These are phyloP conservation scores for Lotmaria passim DNA, from an alignment of 208 protist genomes.

Conservation along the genomic window DNA sequence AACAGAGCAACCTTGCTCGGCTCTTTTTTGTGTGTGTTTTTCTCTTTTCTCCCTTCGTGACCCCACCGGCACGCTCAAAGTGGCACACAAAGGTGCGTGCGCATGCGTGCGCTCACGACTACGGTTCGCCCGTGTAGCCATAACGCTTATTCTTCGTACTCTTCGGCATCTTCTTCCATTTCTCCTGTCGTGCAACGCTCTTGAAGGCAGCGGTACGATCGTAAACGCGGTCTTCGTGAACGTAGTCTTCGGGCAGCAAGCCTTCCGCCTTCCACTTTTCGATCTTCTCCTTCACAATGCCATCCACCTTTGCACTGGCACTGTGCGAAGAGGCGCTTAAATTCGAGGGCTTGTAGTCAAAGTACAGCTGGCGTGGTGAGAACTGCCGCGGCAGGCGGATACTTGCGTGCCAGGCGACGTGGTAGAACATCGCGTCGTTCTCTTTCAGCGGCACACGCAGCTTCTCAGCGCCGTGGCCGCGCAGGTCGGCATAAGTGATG, in stretches of 20 bases:
- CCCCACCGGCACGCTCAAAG: too few relatives aligned
- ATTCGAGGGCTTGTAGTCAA: slow-evolving; percentile 87
- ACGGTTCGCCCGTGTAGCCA: slow-evolving; percentile 82
- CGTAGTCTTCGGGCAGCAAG: slow-evolving; percentile 87
- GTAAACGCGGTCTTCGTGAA: slow-evolving; percentile 86
- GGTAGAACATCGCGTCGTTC: slow-evolving; percentile 91
- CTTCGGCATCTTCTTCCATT: slow-evolving; percentile 85
- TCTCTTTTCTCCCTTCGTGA: too few relatives aligned
- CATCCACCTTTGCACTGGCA: slow-evolving; percentile 85
- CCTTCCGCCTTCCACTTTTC: slow-evolving; percentile 92
- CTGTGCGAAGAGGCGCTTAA: slow-evolving; percentile 53
- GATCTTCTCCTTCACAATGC: slow-evolving; percentile 93
- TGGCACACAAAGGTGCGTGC: too few relatives aligned
- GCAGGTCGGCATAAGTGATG: slow-evolving; percentile 81
- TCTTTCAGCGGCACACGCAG: slow-evolving; percentile 76
- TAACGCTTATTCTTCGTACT: slow-evolving; percentile 78
- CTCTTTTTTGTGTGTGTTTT: too few relatives aligned
- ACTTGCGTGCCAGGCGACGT: slow-evolving; percentile 88
- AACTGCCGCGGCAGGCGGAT: slow-evolving; percentile 85
- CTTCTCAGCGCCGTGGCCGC: slow-evolving; percentile 82
- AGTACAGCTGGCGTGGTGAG: slow-evolving; percentile 89
- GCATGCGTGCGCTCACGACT: neutral
- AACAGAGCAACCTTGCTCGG: too few relatives aligned
- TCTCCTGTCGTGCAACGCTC: slow-evolving; percentile 78
- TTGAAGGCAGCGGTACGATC: slow-evolving; percentile 82